Conservation (phyloP, 768 basidiomycete genomes). For the Naganishia friedmannii region DNA sequence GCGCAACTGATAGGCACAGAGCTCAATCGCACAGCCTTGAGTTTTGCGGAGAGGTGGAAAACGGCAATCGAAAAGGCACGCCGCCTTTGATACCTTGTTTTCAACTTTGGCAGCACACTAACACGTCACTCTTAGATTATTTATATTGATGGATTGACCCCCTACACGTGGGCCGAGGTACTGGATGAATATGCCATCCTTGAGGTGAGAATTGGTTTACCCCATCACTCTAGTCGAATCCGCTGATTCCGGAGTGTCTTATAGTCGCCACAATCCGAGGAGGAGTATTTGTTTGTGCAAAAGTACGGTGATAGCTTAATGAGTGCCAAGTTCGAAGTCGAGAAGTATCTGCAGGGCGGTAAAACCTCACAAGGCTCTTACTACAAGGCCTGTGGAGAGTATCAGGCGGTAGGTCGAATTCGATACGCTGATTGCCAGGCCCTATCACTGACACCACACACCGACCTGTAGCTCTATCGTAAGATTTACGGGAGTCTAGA, state of each 20-base stretch:
- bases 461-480: constrained; percentile 37
- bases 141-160: constrained; percentile 29
- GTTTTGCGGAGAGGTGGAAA: constrained; percentile 45
- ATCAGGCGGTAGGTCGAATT: constrained; percentile 22
- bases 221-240: background rate
- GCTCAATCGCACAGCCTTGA: constrained; percentile 45
- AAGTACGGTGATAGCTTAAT: constrained; percentile 37
- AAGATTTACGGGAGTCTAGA: constrained; percentile 43
- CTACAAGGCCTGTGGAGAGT: constrained; percentile 32
- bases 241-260: background rate
- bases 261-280: constrained; percentile 45
- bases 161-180: constrained; percentile 33
- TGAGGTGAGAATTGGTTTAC: constrained; percentile 25
- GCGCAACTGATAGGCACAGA: constrained; percentile 48
- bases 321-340: constrained; percentile 28
- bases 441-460: background rate
- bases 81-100: background rate
- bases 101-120: no score
- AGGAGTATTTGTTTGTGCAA: constrained; percentile 48
- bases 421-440: background rate
- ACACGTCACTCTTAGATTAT: constrained; percentile 12
- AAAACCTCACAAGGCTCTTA: constrained; percentile 20
- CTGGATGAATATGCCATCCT: constrained; percentile 39
- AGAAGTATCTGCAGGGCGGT: constrained; percentile 24
- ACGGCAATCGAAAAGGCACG: constrained; percentile 27